Percentiles rank a stretch among this genome's conserved stretches.
These are phyloP conservation scores for Pseudogymnoascus sp. DNA, from an alignment of 2,329 filamentous ascomycete genomes.

Conservation along the genomic window DNA sequence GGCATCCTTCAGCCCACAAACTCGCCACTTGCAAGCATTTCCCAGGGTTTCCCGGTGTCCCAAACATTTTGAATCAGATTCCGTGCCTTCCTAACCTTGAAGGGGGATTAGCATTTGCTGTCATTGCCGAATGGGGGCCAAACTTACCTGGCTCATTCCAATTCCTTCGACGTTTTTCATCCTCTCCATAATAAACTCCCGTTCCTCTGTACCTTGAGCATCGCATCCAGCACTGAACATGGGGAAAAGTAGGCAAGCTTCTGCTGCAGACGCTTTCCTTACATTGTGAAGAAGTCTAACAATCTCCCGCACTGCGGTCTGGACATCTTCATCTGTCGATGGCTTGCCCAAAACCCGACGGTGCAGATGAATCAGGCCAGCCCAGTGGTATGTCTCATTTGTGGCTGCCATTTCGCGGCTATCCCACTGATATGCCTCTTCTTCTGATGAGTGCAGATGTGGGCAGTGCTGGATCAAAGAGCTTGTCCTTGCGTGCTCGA, in stretches of 20 bases:
- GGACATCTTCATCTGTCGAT: constrained; percentile 51
- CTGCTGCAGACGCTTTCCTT: constrained; percentile 58
- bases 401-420: constrained; percentile 59
- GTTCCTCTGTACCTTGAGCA: constrained; percentile 47
- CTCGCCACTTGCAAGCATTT: constrained; percentile 57
- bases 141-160: constrained; percentile 65
- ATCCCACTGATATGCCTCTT: constrained; percentile 48
- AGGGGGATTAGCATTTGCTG: constrained; percentile 14
- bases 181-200: constrained; percentile 55
- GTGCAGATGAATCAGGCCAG: constrained; percentile 67
- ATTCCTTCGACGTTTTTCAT: constrained; percentile 61
- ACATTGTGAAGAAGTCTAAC: constrained; percentile 55
- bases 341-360: constrained; percentile 62
- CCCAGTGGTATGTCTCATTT: constrained; percentile 74
- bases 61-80: constrained; percentile 61
- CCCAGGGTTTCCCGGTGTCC: constrained; percentile 61
- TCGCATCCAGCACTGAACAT: constrained; percentile 81
- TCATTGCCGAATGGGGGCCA: constrained; percentile 8
- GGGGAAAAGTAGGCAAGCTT: constrained; percentile 69
- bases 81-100: constrained; percentile 50
- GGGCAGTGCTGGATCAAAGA: constrained; percentile 32
- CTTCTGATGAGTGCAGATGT: constrained; percentile 41
- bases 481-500: constrained; percentile 47
- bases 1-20: constrained; percentile 51
- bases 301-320: constrained; percentile 55